Base-by-base conservation (phyloP, 2,329 filamentous ascomycete species). In the Pseudocercospora eumusae region DNA sequence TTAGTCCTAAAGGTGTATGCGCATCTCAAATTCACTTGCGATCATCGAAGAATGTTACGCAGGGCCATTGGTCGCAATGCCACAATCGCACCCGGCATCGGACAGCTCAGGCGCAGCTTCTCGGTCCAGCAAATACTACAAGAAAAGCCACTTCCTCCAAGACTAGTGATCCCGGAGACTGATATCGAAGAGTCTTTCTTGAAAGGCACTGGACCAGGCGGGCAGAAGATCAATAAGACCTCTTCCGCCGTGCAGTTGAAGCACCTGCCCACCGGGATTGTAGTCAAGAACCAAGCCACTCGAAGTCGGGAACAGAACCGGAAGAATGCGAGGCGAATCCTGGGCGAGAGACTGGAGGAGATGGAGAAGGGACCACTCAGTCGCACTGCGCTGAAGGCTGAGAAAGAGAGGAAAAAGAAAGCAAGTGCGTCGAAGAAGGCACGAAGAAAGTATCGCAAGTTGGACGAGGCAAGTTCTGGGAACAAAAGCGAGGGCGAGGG, bases 201-300 rank as follows among this genome's bases (percentile, higher is more conserved):
- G 64, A 96, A 95, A 75, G 95, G 95, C 70, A 90, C 86, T 69
- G 95, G 95, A 1, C 93, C 95, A 0, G 95, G 95, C 23, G 95
- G 95, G 0, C 95, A 99, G 75, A 97, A 97, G 76, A 98, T 98
- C 79, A 99, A 99, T 79, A 99, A 99, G 86, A 99, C 95, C 25
- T 92, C 88, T 67, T 97, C 91, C 0, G 93, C 93, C 40, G 93
- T 97, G 2, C 95, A 99, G 75, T 82, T 99, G 36, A 95, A 89
- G 69, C 95, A 99, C 76, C 79, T 90, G 15, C 92, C 93, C 5
- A 96, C 93, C 0, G 93, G 93, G 64, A 86, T 97, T 57, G 93
- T 98, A 13, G 86, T 99, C 66, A 99, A 99, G 79, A 93, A 87
- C 60, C 95, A 99, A 78, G 92, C 89, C 20, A 98, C 95, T 8